A percentile compares a stretch with the other conserved stretches of the same genome.
Conservation (phyloP, 768 basidiomycete genomes). For the Lepiota venenata region DNA sequence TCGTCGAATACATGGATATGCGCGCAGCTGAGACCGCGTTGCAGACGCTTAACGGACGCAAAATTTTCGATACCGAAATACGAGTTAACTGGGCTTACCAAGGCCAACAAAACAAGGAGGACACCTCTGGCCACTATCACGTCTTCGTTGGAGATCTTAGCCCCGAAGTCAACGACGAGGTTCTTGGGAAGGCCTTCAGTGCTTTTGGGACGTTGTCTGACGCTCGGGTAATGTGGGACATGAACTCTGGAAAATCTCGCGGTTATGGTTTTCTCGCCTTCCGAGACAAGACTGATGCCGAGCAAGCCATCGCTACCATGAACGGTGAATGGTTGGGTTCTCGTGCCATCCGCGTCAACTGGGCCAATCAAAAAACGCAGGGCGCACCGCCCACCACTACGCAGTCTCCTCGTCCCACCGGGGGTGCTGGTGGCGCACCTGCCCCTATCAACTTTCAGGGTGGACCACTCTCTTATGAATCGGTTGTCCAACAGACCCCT, state of each 20-base stretch:
- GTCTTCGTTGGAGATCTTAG: slow-evolving; percentile 99
- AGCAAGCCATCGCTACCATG: slow-evolving; percentile 99
- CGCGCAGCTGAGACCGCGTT: slow-evolving; percentile 98
- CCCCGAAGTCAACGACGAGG: slow-evolving; percentile 97
- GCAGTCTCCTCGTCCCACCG: slow-evolving; percentile 36
- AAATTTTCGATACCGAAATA: slow-evolving; percentile 99
- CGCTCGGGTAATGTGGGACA: slow-evolving; percentile 99
- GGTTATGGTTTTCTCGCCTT: slow-evolving; percentile 99
- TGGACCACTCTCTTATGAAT: slow-evolving; percentile 86
- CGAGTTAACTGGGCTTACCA: slow-evolving; percentile 99
- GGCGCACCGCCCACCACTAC: slow-evolving; percentile 39
- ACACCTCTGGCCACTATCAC: slow-evolving; percentile 95
- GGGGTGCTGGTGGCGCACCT: slow-evolving; percentile 58
- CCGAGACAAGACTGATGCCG: slow-evolving; percentile 98
- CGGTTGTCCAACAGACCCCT: slow-evolving; percentile 91
- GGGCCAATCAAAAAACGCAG: slow-evolving; percentile 99
- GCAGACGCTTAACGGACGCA: slow-evolving; percentile 96
- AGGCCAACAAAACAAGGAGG: slow-evolving; percentile 97
- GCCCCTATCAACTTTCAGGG: slow-evolving; percentile 91
- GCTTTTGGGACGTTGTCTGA: slow-evolving; percentile 97
- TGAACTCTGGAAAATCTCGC: slow-evolving; percentile 98
- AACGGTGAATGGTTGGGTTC: slow-evolving; percentile 99
- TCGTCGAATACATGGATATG: slow-evolving; percentile 99
- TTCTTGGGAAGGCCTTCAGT: slow-evolving; percentile 93
- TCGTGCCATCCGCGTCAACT: slow-evolving; percentile 98